Evolutionary conservation across 225 moss, liverwort and hornwort genomes (phyloP), one percentile per base, ranked within the genome.

Genomic region (Climacium dendroides): DNA sequence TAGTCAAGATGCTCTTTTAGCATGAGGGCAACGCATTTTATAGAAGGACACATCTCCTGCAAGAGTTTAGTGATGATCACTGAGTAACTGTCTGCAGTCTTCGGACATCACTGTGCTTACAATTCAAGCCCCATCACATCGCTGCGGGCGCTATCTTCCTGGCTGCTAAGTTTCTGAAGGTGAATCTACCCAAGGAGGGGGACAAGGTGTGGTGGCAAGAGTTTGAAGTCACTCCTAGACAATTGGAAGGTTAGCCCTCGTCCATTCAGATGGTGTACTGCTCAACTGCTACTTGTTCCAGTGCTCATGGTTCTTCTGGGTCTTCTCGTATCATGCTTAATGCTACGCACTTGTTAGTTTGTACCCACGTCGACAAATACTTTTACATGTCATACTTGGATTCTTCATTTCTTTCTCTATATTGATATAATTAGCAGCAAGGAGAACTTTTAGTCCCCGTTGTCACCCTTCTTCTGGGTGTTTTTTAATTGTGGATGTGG

Each of bases 91-190:
- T 94, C 88, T 96, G 96, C 95, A 98, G 96, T 93, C 93, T 98
- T 91, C 95, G 95, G 85, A 98, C 98, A 82, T 97, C 96, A 85
- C 91, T 98, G 83, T 98, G 98, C 91, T 91, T 98, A 87, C 97
- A 98, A 89, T 98, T 97, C 85, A 96, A 97, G 89, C 96, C 98
- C 79, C 96, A 97, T 82, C 97, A 98, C 79, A 98, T 98, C 83
- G 98, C 97, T 88, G 97, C 98, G 78, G 97, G 96, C 71, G 98
- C 98, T 37, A 96, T 98, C 84, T 97, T 98, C 81, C 91, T 98
- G n/a, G 96, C 98, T 87, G 98, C 97, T 69, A 98, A 97, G 90
- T 97, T 98, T 80, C 91, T 98, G 78, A 92, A 94, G 85, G 94
- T 94, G 63, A 92, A 94, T 80, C 58, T 94, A 83, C 94, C 94